These are phyloP conservation scores for Trametes gibbosa DNA, from an alignment of 768 basidiomycete genomes.

Conservation along the genomic window DNA sequence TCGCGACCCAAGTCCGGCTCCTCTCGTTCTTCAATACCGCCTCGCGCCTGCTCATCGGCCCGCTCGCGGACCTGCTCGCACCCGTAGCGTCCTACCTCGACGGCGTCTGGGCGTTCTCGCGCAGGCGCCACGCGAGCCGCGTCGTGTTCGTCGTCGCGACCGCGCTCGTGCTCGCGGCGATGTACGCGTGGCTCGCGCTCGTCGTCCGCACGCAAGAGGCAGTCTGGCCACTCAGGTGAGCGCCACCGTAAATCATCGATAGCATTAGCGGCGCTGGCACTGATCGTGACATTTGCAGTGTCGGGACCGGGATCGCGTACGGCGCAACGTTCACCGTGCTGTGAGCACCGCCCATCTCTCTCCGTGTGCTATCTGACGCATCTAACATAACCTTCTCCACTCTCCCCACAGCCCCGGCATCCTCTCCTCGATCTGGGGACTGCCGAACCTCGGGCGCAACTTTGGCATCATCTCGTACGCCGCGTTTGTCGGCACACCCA, in stretches of 20 bases:
- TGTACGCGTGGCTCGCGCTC: conserved; percentile 55
- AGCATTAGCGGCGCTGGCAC: neutral
- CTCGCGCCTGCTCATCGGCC: conserved; percentile 65
- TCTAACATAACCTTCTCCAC: neutral
- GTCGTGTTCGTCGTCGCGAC: conserved; percentile 55
- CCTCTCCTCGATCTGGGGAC: conserved; percentile 70
- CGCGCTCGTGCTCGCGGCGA: conserved; percentile 44
- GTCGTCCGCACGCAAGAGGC: conserved; percentile 46
- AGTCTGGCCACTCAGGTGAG: conserved; percentile 72
- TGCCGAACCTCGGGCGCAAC: conserved; percentile 68
- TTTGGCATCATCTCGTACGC: conserved; percentile 74
- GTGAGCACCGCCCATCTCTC: conserved; percentile 42
- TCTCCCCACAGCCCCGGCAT: conserved; percentile 56
- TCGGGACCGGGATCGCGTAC: conserved; percentile 67
- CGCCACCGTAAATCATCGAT: neutral
- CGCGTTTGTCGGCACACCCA: conserved; percentile 69
- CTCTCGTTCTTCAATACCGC: conserved; percentile 71
- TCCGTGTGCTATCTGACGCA: neutral
- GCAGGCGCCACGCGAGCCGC: conserved; percentile 59
- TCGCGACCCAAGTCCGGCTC: conserved; percentile 65
- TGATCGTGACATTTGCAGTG: conserved; percentile 34
- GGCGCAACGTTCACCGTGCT: conserved; percentile 69
- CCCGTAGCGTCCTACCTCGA: conserved; percentile 50
- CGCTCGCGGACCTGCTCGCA: conserved; percentile 70
- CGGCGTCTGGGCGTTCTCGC: conserved; percentile 35